Evolutionary conservation across 441 rosid species (phyloP).

Genomic region (Aleurites moluccanus): DNA sequence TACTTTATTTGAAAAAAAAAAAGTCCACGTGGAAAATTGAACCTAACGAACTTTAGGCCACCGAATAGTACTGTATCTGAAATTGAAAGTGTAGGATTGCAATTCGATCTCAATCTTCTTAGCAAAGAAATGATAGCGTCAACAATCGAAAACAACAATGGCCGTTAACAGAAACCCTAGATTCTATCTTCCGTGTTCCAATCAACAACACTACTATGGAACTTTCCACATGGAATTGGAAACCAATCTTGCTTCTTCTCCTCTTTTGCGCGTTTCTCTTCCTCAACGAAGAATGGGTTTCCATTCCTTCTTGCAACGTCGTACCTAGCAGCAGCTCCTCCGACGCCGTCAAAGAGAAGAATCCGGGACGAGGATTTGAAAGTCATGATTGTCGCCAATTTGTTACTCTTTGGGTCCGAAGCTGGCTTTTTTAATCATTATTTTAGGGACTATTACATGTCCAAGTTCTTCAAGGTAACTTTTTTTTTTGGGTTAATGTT

Average conservation of each 20-base stretch:
- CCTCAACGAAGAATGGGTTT: conserved; percentile 43
- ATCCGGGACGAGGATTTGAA: conserved; percentile 35
- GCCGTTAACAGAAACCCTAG: conserved; percentile 23
- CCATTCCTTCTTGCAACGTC: conserved; percentile 46
- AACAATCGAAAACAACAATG: background rate
- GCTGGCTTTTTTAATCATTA: conserved; percentile 37
- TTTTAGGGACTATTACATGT: conserved; percentile 54
- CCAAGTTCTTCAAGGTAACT: conserved; percentile 57
- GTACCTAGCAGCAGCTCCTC: conserved; percentile 23
- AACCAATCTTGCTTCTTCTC: conserved; percentile 35
- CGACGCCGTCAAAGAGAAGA: conserved; percentile 14
- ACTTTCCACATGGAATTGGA: conserved; percentile 39
- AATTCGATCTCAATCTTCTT: background rate
- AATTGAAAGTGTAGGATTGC: too few relatives aligned
- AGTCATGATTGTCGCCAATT: conserved; percentile 57
- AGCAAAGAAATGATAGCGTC: background rate
- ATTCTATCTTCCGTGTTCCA: conserved; percentile 11
- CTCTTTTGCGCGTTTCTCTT: conserved; percentile 28
- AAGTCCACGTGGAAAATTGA: too few relatives aligned
- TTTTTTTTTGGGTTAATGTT: too few relatives aligned
- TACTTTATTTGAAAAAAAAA: too few relatives aligned
- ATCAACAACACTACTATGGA: conserved; percentile 15
- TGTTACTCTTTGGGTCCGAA: conserved; percentile 48
- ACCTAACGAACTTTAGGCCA: too few relatives aligned
- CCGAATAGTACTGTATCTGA: too few relatives aligned